A percentile compares a stretch with the other conserved stretches of the same genome.
Evolutionary conservation across 805 yeast species (phyloP).

Genomic region (Saccharomyces kudriavzevii): DNA sequence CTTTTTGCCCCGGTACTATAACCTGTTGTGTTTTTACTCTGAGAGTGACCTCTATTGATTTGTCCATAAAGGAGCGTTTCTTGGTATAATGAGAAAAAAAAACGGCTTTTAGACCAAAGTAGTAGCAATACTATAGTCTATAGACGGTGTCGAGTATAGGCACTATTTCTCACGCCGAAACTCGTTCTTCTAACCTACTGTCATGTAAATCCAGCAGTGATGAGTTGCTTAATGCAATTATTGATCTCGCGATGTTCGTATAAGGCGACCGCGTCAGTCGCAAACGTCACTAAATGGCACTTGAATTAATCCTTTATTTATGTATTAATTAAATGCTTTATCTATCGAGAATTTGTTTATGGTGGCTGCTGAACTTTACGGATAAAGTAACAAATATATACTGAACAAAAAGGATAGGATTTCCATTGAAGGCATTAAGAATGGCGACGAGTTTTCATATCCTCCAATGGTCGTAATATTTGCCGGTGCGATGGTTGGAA

Average conservation of each 20-base stretch:
- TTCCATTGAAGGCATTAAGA: background rate
- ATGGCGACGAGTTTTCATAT: background rate
- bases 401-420: background rate
- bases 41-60: conserved; percentile 61
- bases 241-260: background rate
- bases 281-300: background rate
- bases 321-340: background rate
- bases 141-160: background rate
- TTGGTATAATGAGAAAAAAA: background rate
- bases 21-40: conserved; percentile 81
- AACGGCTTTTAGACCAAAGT: background rate
- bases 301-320: background rate
- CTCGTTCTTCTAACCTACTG: background rate
- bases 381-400: background rate
- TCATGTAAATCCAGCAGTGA: background rate
- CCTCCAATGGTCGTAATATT: background rate
- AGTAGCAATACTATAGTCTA: background rate
- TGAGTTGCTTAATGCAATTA: background rate
- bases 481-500: background rate
- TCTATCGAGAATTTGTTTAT: background rate
- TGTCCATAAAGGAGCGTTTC: conserved; percentile 4
- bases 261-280: background rate
- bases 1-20: conserved; percentile 40
- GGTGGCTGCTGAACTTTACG: background rate
- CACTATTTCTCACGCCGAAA: background rate